phyloP scores from a whole-genome alignment of 305 asterid genomes.

The Solanum hybrid region DNA sequence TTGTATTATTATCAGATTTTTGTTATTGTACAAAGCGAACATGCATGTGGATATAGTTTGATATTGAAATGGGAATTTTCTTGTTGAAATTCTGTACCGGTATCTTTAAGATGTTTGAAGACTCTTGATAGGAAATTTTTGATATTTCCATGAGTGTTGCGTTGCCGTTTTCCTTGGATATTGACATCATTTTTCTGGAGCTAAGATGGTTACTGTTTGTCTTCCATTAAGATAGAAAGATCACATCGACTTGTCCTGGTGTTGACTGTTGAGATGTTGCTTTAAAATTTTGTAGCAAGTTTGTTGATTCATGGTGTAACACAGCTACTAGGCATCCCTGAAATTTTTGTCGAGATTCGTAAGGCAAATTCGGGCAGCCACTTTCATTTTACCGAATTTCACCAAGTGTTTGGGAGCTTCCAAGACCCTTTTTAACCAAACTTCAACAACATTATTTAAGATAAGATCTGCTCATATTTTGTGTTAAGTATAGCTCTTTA shows the following conservation, averaged over 20 bases:
- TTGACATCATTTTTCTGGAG: not conserved
- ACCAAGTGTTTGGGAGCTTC: not conserved
- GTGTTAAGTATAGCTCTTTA: not conserved
- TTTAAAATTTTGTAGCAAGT: not conserved
- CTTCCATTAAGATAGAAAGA: not conserved
- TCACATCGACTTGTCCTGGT: not conserved
- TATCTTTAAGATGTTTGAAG: not conserved
- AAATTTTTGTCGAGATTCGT: not conserved
- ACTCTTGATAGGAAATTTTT: not conserved
- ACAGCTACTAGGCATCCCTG: not conserved
- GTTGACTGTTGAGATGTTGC: not conserved
- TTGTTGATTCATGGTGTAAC: not conserved
- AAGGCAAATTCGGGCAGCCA: not conserved
- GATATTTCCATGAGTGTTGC: not conserved
- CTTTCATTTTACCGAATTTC: not conserved
- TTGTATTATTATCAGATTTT: not conserved
- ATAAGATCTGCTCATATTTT: not conserved
- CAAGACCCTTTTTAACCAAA: not conserved
- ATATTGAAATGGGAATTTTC: not conserved
- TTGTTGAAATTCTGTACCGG: not conserved
- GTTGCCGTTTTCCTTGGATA: not conserved
- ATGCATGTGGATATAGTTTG: not conserved
- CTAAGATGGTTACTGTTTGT: not conserved
- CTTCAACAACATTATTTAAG: not conserved
- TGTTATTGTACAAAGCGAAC: not conserved